Evolutionary conservation across 1,284 basidiomycete species (phyloP), one percentile per base, ranked within the genome.

Genomic region (Heterobasidion annosum): DNA sequence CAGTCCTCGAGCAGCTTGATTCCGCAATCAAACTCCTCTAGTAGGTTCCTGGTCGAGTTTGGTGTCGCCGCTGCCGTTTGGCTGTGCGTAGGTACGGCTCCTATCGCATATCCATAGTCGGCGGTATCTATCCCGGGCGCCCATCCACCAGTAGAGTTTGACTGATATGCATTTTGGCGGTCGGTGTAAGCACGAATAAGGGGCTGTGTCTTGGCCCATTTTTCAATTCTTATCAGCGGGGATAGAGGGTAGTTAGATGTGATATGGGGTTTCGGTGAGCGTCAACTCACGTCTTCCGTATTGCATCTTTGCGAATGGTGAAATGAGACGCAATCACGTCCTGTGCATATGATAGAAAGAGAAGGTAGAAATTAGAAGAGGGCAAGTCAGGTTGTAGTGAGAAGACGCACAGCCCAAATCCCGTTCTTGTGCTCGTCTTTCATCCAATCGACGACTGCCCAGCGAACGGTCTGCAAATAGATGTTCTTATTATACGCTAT

Each of bases 401-500:
- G 9, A 10, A 19, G 3, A 64, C 70, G 53, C 57, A 78, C 77
- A 53, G 62, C 67, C 77, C 78, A 80, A 32, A 78, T 68, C n/a
- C 74, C 69, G 48, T 67, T 45, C 48, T 63, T 63, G 56, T 76
- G 66, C 52, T 71, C 65, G 51, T 76, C 73, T 50, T 70, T 64
- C 50, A 80, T 58, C 77, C 78, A 81, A 15, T 78, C 75, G 3
- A 77, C 68, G 50, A 80, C 77, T 8, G 73, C 77, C 76, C 75
- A 78, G 43, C 69, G 67, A 8, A 70, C 67, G 2, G 74, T 79
- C 52, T 79, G 67, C 43, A 67, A 53, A 1, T 65, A 58, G 16
- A 74, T 71, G 51, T 75, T 66, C 43, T 66, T 65, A 61, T 81
- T 79, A 61, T 79, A 79, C 2, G 49, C 52, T n/a, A 74, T 70